Base-by-base conservation (phyloP, 495 filamentous ascomycete genomes). In the Beverwykella pulmonaria region DNA sequence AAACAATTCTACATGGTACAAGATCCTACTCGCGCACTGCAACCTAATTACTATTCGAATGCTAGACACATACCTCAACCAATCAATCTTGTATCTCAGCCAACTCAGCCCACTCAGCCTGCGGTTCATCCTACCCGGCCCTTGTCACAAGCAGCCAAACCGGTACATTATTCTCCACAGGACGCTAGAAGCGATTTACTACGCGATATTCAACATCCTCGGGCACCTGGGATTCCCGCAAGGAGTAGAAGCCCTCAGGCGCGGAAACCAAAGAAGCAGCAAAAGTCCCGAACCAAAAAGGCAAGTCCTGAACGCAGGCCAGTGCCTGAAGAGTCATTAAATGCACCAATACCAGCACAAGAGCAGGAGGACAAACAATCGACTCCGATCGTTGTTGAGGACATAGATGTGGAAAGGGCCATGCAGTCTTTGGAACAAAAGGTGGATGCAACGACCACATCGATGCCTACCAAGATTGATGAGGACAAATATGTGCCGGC, bases 151-250 rank as follows among this genome's bases (percentile, higher is more conserved):
- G 39, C 39, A 44, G 15, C 39, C 17, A 32, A 26, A 17, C 60
- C 63, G 22, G 56, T 36, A 17, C n/a, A 50, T 12, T 70, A 70
- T 53, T 70, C 68, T 58, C 68, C 68, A 30, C 68, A 70, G 32
- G 68, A 67, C 47, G 68, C 58, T 19, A 56, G 68, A 34, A 66
- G 68, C 53, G 53, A 29, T 27, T 44, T 59, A 20, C 25, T 32
- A 22, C 9, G n/a, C 22, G 48, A 23, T n/a, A 20, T 25, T 6
- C 19, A 1, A 7, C 36, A 23, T 25, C 23, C 3, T 15, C 19
- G 29, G 29, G 20, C 54, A 19, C 48, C 12, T 15, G 50, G 47
- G 8, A 25, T 9, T 10, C 17, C 25, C 15, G 7, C 26, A 12
- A 47, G 20, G 8, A 17, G 15, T 50, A 10, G 56, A 29, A 65